A percentile compares a stretch with the other conserved stretches of the same genome.
Conservation (phyloP, 331 rosid species). For the Pyracantha coccinea region DNA sequence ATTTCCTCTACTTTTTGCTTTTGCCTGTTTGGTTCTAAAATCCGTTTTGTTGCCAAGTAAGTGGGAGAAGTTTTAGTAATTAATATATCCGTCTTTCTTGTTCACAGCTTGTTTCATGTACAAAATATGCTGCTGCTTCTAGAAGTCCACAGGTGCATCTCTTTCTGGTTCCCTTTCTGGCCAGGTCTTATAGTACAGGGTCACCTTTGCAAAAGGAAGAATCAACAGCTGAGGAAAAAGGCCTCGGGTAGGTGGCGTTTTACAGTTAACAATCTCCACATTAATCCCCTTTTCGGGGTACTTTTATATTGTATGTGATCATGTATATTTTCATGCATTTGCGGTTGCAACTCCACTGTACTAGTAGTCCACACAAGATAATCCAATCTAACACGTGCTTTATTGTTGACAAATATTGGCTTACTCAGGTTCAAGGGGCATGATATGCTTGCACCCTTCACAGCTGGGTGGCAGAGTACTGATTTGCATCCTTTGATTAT, state of each 20-base stretch:
- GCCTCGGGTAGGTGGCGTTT: conserved; percentile 40
- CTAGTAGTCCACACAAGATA: not conserved
- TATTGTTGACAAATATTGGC: conserved; percentile 12
- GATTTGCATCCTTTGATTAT: conserved; percentile 65
- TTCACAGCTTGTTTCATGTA: conserved; percentile 50
- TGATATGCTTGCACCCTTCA: conserved; percentile 97
- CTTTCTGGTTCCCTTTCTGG: conserved; percentile 29
- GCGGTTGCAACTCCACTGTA: not conserved
- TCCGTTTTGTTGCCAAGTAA: not conserved
- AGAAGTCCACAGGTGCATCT: conserved; percentile 33
- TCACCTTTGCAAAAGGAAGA: conserved; percentile 48
- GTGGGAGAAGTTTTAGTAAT: not conserved
- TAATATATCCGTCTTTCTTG: not conserved
- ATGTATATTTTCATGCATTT: not conserved
- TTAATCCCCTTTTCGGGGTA: not conserved
- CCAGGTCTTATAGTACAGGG: conserved; percentile 38
- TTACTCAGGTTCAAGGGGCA: conserved; percentile 68
- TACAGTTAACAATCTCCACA: conserved; percentile 5
- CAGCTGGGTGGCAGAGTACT: conserved; percentile 67
- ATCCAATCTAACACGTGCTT: conserved; percentile 5
- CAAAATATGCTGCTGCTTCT: conserved; percentile 36
- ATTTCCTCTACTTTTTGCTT: not conserved
- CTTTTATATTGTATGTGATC: not conserved
- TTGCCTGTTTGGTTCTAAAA: not conserved
- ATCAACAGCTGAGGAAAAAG: conserved; percentile 22